phyloP scores from a whole-genome alignment of 768 basidiomycete genomes.

The Lactarius deliciosus region DNA sequence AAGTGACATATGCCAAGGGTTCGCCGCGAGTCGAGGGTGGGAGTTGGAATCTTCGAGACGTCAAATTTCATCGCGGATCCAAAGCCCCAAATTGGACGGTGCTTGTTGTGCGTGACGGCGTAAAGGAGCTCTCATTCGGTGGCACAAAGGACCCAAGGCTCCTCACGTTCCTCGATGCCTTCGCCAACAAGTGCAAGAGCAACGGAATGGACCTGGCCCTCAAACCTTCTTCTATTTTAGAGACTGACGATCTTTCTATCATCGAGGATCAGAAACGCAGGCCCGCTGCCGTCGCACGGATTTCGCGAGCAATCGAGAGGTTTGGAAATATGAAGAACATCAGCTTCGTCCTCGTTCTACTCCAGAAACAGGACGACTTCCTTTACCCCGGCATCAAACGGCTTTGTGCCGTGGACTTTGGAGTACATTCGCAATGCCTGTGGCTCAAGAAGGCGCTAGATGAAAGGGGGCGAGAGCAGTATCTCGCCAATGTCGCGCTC shows the following conservation, averaged over 20 bases:
- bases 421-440: slow-evolving; percentile 76
- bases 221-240: not conserved
- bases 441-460: slow-evolving; percentile 58
- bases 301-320: slow-evolving; percentile 30
- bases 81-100: slow-evolving; percentile 61
- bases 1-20: slow-evolving; percentile 51
- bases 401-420: slow-evolving; percentile 70
- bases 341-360: slow-evolving; percentile 68
- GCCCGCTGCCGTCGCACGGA: slow-evolving; percentile 39
- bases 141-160: slow-evolving; percentile 48
- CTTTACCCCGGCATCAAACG: slow-evolving; percentile 84
- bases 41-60: slow-evolving; percentile 74
- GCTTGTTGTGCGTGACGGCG: slow-evolving; percentile 58
- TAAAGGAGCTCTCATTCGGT: slow-evolving; percentile 35
- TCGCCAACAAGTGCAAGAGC: slow-evolving; percentile 51
- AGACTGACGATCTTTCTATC: slow-evolving; percentile 36
- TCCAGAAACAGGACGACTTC: slow-evolving; percentile 65
- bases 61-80: slow-evolving; percentile 62
- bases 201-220: slow-evolving; percentile 53
- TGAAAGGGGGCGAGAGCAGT: slow-evolving; percentile 66
- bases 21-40: slow-evolving; percentile 52
- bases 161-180: slow-evolving; percentile 47
- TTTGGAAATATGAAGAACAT: slow-evolving; percentile 41
- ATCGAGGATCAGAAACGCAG: slow-evolving; percentile 41
- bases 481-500: slow-evolving; percentile 77